phyloP scores from a whole-genome alignment of 306 rosid species.

The Inga oerstediana region DNA sequence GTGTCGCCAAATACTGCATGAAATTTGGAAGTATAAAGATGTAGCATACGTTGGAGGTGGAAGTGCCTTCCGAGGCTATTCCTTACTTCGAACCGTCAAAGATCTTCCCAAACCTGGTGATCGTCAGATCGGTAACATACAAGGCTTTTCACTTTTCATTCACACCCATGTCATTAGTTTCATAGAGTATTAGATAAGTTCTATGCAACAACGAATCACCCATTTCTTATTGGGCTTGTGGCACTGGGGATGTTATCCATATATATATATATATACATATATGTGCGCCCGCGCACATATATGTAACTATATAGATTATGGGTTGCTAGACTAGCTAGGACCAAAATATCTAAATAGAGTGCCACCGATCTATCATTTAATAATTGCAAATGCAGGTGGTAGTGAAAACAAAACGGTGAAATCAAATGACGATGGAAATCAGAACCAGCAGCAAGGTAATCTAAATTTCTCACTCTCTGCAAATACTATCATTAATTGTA shows the following conservation, averaged over 20 bases:
- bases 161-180: too few relatives aligned
- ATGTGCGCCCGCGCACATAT: too few relatives aligned
- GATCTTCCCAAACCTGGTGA: too few relatives aligned
- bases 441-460: neutral
- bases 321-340: too few relatives aligned
- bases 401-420: rapidly evolving
- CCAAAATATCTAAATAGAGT: neutral
- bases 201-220: too few relatives aligned
- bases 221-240: too few relatives aligned
- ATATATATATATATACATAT: too few relatives aligned
- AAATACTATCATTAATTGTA: too few relatives aligned
- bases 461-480: neutral
- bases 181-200: too few relatives aligned
- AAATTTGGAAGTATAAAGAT: conserved; percentile 21
- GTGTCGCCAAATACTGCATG: conserved; percentile 52
- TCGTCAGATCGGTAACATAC: too few relatives aligned
- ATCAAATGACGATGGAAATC: neutral
- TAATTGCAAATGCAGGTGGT: neutral
- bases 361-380: neutral
- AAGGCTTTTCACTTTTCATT: neutral
- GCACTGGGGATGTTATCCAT: too few relatives aligned
- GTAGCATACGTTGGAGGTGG: conserved; percentile 32
- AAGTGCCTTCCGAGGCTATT: neutral
- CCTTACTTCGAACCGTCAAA: neutral
- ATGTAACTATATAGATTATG: too few relatives aligned